A percentile compares a stretch with the other conserved stretches of the same genome.
Evolutionary conservation across 352 stramenopile genomes (phyloP).

Genomic region (Phytophthora sansomeana): DNA sequence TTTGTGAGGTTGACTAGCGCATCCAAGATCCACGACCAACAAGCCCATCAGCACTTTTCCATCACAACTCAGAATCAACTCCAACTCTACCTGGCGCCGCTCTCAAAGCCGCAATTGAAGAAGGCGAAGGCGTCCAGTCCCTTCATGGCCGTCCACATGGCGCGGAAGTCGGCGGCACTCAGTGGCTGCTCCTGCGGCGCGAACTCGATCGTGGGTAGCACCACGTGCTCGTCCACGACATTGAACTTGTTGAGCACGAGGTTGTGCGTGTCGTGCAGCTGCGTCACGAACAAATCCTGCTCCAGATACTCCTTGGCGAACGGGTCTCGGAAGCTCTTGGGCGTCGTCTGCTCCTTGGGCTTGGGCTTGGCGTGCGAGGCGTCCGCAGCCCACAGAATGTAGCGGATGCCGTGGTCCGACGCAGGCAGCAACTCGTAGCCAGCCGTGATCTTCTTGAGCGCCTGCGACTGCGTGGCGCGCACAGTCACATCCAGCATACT

Average conservation of each 20-base stretch:
- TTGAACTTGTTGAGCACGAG: constrained; percentile 88
- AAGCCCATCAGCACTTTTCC: constrained; percentile 5
- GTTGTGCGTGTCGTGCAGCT: constrained; percentile 77
- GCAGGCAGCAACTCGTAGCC: constrained; percentile 60
- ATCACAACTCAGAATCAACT: constrained; percentile 1
- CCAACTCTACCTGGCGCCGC: constrained; percentile 63
- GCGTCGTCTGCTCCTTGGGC: constrained; percentile 3
- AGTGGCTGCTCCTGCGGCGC: constrained; percentile 70
- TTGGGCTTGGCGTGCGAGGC: constrained; percentile 50
- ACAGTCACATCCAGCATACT: constrained; percentile 70
- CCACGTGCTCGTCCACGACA: constrained; percentile 81
- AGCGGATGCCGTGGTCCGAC: constrained; percentile 44
- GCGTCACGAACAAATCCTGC: constrained; percentile 68
- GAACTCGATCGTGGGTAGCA: constrained; percentile 80
- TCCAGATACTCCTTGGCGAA: constrained; percentile 82
- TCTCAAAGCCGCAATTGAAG: constrained; percentile 89
- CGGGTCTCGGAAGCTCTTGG: constrained; percentile 63
- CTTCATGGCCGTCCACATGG: constrained; percentile 79
- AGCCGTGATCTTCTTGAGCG: constrained; percentile 71
- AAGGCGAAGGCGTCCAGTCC: constrained; percentile 80
- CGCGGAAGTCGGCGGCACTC: constrained; percentile 56
- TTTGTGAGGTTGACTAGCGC: constrained; percentile 79
- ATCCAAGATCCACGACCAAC: constrained; percentile 15
- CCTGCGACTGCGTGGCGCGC: constrained; percentile 60
- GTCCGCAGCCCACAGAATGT: constrained; percentile 67